Conservation (phyloP, 495 filamentous ascomycete species). For the Aspergillus affinis region DNA sequence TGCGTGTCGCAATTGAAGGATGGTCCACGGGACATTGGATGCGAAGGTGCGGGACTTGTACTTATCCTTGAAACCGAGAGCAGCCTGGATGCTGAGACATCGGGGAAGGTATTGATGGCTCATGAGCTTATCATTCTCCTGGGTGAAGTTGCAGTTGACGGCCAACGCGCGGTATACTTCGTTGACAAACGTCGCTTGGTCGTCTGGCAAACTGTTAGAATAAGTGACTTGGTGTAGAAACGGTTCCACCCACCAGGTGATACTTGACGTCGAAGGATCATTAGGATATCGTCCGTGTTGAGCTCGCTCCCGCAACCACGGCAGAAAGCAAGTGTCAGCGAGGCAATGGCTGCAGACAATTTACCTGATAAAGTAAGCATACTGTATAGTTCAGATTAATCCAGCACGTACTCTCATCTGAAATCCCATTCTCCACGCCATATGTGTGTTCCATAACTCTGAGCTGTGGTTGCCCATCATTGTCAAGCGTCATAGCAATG, state of each 20-base stretch:
- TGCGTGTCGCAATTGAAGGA: constrained; percentile 69
- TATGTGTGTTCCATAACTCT: constrained; percentile 57
- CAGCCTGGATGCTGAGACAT: constrained; percentile 68
- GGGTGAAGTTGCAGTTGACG: constrained; percentile 69
- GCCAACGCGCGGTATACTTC: constrained; percentile 67
- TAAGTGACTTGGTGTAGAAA: neutral
- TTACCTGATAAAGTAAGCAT: constrained; percentile 36
- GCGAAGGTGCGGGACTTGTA: constrained; percentile 56
- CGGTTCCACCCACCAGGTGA: constrained; percentile 44
- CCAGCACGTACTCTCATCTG: constrained; percentile 42
- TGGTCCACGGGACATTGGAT: constrained; percentile 71
- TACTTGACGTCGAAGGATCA: constrained; percentile 53
- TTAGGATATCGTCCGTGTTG: constrained; percentile 74
- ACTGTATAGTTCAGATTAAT: neutral
- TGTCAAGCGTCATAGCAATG: constrained; percentile 61
- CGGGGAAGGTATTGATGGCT: constrained; percentile 65
- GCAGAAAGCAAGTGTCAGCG: constrained; percentile 61
- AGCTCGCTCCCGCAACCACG: constrained; percentile 52
- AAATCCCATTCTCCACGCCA: constrained; percentile 35
- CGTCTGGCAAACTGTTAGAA: constrained; percentile 25
- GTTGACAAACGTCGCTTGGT: constrained; percentile 53
- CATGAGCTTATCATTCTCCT: constrained; percentile 68
- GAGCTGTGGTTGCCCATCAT: constrained; percentile 64
- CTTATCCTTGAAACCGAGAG: constrained; percentile 64
- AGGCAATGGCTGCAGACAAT: constrained; percentile 54